A percentile compares a stretch with the other conserved stretches of the same genome.
phyloP scores from a whole-genome alignment of 331 rosid species.

The Rosa hybrid region DNA sequence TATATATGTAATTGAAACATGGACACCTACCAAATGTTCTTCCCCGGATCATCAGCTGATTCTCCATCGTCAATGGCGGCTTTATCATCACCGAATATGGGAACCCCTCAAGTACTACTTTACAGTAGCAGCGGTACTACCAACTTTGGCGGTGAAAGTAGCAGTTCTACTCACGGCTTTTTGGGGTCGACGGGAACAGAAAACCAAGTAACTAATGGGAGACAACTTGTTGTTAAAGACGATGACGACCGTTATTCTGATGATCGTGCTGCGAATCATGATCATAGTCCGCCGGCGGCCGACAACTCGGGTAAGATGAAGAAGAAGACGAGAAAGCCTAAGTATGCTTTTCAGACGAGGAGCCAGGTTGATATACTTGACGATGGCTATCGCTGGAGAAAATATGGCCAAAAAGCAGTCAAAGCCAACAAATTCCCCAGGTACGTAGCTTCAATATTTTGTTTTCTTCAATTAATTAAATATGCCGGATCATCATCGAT shows the following conservation, averaged over 20 bases:
- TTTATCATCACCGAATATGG: conserved; percentile 21
- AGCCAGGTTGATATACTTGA: conserved; percentile 93
- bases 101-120: conserved; percentile 22
- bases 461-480: not conserved
- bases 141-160: not conserved
- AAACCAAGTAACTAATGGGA: not conserved
- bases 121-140: not conserved
- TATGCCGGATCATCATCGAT: not conserved
- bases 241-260: not conserved
- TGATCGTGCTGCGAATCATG: not conserved
- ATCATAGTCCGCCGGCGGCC: not conserved
- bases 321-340: conserved; percentile 71
- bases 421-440: conserved; percentile 93
- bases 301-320: conserved; percentile 30
- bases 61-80: conserved; percentile 27
- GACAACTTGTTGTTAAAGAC: not conserved
- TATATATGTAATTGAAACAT: conserved; percentile 14
- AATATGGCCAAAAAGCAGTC: conserved; percentile 93
- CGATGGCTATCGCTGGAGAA: conserved; percentile 96
- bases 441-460: not conserved
- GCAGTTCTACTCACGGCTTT: conserved; percentile 37
- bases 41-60: conserved; percentile 38
- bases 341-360: conserved; percentile 80
- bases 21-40: conserved; percentile 70
- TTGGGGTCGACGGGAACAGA: conserved; percentile 30